phyloP scores from a whole-genome alignment of 257 asterid species.

The Marsdenia floribunda region DNA sequence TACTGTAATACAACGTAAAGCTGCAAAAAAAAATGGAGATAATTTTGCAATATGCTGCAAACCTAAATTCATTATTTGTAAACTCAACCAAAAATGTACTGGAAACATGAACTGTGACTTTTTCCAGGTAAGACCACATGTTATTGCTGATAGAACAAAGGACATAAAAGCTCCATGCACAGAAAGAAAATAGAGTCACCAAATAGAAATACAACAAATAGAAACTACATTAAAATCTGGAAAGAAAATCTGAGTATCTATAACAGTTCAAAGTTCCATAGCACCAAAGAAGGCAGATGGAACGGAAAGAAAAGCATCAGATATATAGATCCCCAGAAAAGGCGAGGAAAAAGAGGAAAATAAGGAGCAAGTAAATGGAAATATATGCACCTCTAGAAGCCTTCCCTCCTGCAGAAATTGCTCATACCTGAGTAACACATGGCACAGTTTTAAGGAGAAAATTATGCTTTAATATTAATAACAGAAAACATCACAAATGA shows the following conservation, averaged over 20 bases:
- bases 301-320: not conserved
- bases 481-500: not conserved
- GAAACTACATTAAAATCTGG: not conserved
- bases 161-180: not conserved
- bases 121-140: not conserved
- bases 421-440: slow-evolving; percentile 51
- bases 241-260: not conserved
- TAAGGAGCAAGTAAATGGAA: not conserved
- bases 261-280: not conserved
- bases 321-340: not conserved
- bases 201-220: not conserved
- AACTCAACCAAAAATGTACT: not conserved
- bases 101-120: not conserved
- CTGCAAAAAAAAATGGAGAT: not conserved
- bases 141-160: slow-evolving; percentile 2
- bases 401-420: slow-evolving; percentile 78
- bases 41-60: not conserved
- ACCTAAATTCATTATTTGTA: not conserved
- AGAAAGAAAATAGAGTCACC: not conserved
- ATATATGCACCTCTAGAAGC: slow-evolving; percentile 69
- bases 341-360: not conserved
- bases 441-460: not conserved
- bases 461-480: not conserved
- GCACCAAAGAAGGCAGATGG: not conserved
- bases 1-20: not conserved